Base-by-base conservation (phyloP, 306 rosid genomes). In the Hippophae tibetana region DNA sequence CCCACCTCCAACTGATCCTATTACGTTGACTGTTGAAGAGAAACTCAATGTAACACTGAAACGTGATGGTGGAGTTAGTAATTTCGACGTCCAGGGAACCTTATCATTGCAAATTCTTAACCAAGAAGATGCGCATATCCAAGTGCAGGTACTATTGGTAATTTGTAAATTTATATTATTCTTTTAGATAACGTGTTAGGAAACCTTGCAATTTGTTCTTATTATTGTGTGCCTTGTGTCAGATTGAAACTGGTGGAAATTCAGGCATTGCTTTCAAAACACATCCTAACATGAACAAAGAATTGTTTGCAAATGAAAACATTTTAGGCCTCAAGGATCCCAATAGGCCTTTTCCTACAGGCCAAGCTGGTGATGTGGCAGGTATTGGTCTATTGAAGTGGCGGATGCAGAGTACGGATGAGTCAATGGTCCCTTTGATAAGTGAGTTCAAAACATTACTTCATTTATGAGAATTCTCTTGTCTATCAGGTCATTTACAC, bases 251-350 rank as follows among this genome's bases (percentile, higher is more conserved):
- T 47, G 90, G 93, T 61, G 93, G 81, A 10, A 85, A 83, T 78
- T 90, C 89, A 10, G 81, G 90, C 66, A 63, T 85, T 76, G 78
- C 81, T 74, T 92, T 88, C 87, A 92, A 92, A 86, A 86, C 99
- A 61, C 99, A 92, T 69, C 99, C 99, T 63, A 93, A 85, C 73
- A 86, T 93, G 88, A 93, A 86, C 71, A 93, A 93, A 77, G 99
- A 93, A 58, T 69, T 93, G 63, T 93, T 93, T 70, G 77, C 97
- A 61, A 84, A 74, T 57, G 95, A 84, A 64, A 73, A 73, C 62
- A 75, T 76, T 66, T 69, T 76, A 54, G 96, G 85, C 76, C 80
- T 86, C 51, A 87, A 80, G 76, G 93, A 85, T 70, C 89, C 90
- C 26, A 82, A 78, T 57, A 79, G 96, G 73, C 95, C 97, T 64